Evolutionary conservation across 2,329 filamentous ascomycete species (phyloP).

Genomic region (Trichoderma atroviride): DNA sequence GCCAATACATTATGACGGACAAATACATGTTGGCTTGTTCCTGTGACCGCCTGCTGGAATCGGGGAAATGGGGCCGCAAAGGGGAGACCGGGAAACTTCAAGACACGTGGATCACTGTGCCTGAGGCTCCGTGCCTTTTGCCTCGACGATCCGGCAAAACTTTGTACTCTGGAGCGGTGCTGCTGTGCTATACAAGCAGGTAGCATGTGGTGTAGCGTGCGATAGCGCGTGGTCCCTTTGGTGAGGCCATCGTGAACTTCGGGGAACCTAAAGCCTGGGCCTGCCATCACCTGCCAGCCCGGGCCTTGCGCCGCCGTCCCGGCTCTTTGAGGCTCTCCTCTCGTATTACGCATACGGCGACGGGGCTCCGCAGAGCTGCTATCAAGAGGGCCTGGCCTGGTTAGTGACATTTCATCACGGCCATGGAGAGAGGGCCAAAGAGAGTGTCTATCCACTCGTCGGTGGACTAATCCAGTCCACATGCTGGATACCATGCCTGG

Average conservation of each 20-base stretch:
- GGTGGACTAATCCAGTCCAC: conserved; percentile 16
- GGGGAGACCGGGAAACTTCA: background rate
- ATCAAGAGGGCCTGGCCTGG: background rate
- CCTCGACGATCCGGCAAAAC: background rate
- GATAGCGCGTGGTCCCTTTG: background rate
- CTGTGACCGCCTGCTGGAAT: conserved; percentile 3
- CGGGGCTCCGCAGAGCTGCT: background rate
- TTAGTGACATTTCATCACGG: background rate
- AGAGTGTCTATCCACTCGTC: conserved; percentile 5
- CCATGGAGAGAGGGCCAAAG: background rate
- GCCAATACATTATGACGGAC: background rate
- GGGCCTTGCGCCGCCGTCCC: background rate
- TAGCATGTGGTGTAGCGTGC: background rate
- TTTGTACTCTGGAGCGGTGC: background rate
- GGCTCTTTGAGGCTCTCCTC: background rate
- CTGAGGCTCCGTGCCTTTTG: background rate
- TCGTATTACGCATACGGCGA: background rate
- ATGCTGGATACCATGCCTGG: background rate
- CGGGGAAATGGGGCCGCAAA: conserved; percentile 1
- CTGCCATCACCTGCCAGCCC: background rate
- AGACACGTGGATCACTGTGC: background rate
- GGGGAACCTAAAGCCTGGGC: background rate
- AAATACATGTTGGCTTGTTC: background rate
- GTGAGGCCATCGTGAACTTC: background rate
- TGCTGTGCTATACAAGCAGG: background rate